Percentiles rank a stretch among this genome's conserved stretches.
Conservation (phyloP, 106 monocot genomes). For the Acanthochlamys bracteata region DNA sequence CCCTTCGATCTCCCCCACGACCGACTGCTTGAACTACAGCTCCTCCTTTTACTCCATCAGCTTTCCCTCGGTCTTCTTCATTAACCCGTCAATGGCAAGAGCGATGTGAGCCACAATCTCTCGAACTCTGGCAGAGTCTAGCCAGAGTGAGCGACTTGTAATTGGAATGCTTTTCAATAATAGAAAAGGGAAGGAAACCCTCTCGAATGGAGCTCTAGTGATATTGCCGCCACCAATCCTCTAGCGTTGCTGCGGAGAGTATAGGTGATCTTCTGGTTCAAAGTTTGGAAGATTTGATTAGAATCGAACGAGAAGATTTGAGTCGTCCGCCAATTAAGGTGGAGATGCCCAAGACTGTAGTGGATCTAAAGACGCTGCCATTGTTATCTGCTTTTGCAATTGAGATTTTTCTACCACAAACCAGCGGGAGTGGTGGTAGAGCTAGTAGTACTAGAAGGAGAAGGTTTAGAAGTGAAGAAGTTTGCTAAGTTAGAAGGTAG, state of each 20-base stretch:
- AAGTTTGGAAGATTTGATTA: neutral
- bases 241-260: no score
- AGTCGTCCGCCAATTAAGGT: constrained; percentile 15
- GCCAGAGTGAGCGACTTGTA: constrained; percentile 51
- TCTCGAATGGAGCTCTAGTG: constrained; percentile 40
- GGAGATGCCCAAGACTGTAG: constrained; percentile 43
- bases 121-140: constrained; percentile 37
- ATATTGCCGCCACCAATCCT: neutral
- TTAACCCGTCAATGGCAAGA: constrained; percentile 25
- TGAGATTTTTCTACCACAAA: neutral
- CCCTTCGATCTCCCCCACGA: constrained; percentile 27
- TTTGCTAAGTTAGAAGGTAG: no score
- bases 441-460: constrained; percentile 8
- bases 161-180: constrained; percentile 15
- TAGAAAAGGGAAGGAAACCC: constrained; percentile 22
- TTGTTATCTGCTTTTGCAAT: neutral
- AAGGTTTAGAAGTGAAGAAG: neutral
- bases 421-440: neutral
- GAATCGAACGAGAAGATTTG: constrained; percentile 30
- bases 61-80: constrained; percentile 32
- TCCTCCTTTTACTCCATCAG: constrained; percentile 10
- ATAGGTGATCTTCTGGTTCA: constrained; percentile 7
- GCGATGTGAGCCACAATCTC: constrained; percentile 22
- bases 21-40: neutral
- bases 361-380: neutral